These are phyloP conservation scores for Starmera dryadoides DNA, from an alignment of 805 yeast genomes.

Conservation along the genomic window DNA sequence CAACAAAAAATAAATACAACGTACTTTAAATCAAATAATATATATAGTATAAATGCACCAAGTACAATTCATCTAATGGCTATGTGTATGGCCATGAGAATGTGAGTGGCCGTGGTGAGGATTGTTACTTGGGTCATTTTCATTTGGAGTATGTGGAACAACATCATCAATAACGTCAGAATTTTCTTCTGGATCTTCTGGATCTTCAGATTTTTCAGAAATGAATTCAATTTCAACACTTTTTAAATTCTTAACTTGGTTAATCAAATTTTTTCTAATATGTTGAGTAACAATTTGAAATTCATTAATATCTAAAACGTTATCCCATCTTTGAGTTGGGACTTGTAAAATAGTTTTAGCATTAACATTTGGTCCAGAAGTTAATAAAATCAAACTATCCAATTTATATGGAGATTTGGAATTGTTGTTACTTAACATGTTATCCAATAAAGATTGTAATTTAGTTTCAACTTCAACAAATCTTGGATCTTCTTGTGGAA, in stretches of 20 bases:
- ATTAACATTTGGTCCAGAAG: conserved; percentile 51
- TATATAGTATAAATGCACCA: too few species aligned
- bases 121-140: too few species aligned
- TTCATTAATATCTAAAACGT: conserved; percentile 31
- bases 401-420: conserved; percentile 30
- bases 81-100: conserved; percentile 17
- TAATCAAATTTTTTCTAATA: conserved; percentile 25
- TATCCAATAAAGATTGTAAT: conserved; percentile 25
- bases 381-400: conserved; percentile 37
- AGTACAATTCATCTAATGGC: conserved; percentile 6
- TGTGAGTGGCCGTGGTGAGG: conserved; percentile 2
- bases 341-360: conserved; percentile 27
- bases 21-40: too few species aligned
- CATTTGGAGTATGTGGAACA: conserved; percentile 10
- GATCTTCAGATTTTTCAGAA: conserved; percentile 22
- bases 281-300: conserved; percentile 34
- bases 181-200: conserved; percentile 17
- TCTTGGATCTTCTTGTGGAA: conserved; percentile 41
- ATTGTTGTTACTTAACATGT: conserved; percentile 34
- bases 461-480: conserved; percentile 35
- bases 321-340: conserved; percentile 39
- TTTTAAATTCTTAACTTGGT: conserved; percentile 35
- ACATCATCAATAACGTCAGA: conserved; percentile 17
- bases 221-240: conserved; percentile 34
- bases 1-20: too few species aligned